Conservation (phyloP, 2,329 filamentous ascomycete species). For the Fusarium albidum region DNA sequence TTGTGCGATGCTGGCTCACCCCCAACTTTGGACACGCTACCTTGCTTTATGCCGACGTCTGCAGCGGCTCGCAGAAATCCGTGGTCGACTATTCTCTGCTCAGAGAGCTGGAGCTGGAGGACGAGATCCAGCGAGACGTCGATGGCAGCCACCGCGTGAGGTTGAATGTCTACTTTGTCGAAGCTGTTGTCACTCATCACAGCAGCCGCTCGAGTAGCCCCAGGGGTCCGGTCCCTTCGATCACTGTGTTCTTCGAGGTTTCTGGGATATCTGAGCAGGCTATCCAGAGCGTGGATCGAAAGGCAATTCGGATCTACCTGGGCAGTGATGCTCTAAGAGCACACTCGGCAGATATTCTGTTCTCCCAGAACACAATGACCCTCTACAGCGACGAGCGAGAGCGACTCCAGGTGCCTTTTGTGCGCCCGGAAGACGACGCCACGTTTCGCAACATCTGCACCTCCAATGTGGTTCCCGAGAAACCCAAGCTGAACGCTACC, state of each 20-base stretch:
- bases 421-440: constrained; percentile 86
- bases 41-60: constrained; percentile 89
- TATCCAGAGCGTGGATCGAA: constrained; percentile 49
- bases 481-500: constrained; percentile 65
- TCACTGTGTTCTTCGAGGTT: constrained; percentile 82
- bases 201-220: constrained; percentile 77
- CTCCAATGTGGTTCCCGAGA: constrained; percentile 61
- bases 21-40: constrained; percentile 89
- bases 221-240: constrained; percentile 74
- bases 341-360: constrained; percentile 88
- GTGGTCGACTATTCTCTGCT: constrained; percentile 80
- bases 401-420: constrained; percentile 89
- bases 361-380: constrained; percentile 90
- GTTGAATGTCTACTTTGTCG: constrained; percentile 86
- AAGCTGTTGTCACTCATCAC: constrained; percentile 82
- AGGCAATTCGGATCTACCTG: constrained; percentile 83
- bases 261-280: constrained; percentile 62
- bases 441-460: constrained; percentile 82
- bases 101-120: constrained; percentile 74
- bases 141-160: constrained; percentile 75
- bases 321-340: constrained; percentile 87
- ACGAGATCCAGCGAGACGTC: constrained; percentile 70
- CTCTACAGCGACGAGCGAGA: constrained; percentile 87
- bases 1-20: constrained; percentile 95
- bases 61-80: constrained; percentile 89